Conservation (phyloP, 805 yeast genomes). For the Zygoascus bituminiphila region DNA sequence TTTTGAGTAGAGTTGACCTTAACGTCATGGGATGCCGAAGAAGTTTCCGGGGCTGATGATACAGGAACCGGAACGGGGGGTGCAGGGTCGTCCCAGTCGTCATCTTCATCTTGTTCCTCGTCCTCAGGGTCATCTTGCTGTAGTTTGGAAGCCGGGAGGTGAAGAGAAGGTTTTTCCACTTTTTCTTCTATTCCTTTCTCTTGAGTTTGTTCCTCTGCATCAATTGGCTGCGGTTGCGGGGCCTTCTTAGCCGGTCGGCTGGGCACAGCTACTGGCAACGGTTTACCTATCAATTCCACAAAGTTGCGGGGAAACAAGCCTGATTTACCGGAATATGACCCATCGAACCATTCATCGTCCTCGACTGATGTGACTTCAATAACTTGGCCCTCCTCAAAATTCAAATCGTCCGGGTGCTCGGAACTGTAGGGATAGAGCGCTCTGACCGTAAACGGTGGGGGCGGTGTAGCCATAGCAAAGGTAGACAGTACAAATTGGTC, state of each 20-base stretch:
- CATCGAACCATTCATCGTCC: constrained; percentile 89
- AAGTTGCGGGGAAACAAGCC: constrained; percentile 89
- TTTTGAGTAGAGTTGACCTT: neutral
- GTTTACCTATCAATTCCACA: constrained; percentile 39
- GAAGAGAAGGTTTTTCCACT: neutral
- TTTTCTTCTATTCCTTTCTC: neutral
- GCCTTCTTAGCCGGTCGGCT: constrained; percentile 4
- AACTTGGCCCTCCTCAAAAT: constrained; percentile 56
- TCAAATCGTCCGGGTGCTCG: constrained; percentile 77
- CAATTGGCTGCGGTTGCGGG: constrained; percentile 1
- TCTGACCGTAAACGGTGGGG: constrained; percentile 54
- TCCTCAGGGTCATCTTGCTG: constrained; percentile 10
- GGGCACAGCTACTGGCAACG: constrained; percentile 2
- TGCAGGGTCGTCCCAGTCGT: constrained; percentile 7
- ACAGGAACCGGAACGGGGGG: neutral
- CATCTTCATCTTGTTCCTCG: constrained; percentile 11
- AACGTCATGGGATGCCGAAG: neutral
- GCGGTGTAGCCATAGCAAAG: constrained; percentile 4
- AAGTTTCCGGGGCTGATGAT: neutral
- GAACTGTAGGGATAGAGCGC: constrained; percentile 61
- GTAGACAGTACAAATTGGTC: neutral
- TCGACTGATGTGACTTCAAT: constrained; percentile 72
- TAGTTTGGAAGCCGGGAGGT: neutral
- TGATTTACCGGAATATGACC: constrained; percentile 44
- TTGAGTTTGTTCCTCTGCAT: constrained; percentile 6